These are phyloP conservation scores for Sphaerobolus stellatus DNA, from an alignment of 1,284 basidiomycete species.

Conservation along the genomic window DNA sequence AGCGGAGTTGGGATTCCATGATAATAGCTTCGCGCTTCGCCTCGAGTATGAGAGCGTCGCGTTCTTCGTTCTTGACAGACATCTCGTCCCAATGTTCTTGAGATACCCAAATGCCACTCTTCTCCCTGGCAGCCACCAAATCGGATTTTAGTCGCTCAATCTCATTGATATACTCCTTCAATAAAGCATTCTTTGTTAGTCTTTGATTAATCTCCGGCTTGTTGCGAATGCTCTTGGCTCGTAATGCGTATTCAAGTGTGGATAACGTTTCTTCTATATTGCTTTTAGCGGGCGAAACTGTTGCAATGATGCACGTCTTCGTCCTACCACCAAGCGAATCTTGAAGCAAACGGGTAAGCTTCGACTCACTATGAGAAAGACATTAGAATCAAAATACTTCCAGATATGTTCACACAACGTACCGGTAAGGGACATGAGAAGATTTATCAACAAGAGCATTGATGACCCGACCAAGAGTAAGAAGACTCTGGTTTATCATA, in stretches of 20 bases:
- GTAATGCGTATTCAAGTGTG: conserved; percentile 95
- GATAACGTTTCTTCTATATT: conserved; percentile 98
- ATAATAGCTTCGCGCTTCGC: conserved; percentile 80
- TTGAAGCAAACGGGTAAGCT: conserved; percentile 95
- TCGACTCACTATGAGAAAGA: conserved; percentile 65
- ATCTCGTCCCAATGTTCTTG: conserved; percentile 88
- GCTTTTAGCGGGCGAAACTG: conserved; percentile 85
- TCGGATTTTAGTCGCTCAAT: conserved; percentile 94
- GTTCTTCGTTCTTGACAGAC: conserved; percentile 71
- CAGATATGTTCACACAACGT: conserved; percentile 20
- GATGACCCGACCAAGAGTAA: conserved; percentile 96
- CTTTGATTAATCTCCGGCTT: conserved; percentile 95
- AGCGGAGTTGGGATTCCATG: conserved; percentile 77
- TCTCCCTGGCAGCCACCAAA: conserved; percentile 85
- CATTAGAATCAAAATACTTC: conserved; percentile 10
- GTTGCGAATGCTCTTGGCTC: conserved; percentile 95
- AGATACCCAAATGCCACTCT: conserved; percentile 92
- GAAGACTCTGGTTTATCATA: conserved; percentile 97
- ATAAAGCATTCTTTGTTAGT: conserved; percentile 87
- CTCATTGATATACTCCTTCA: conserved; percentile 95
- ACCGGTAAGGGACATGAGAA: conserved; percentile 93
- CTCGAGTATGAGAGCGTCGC: conserved; percentile 76
- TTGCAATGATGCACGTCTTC: conserved; percentile 98
- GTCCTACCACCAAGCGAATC: conserved; percentile 98
- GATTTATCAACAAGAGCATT: conserved; percentile 94